A percentile compares a stretch with the other conserved stretches of the same genome.
Conservation (phyloP, 352 stramenopile species). For the Phytophthora palmivora region DNA sequence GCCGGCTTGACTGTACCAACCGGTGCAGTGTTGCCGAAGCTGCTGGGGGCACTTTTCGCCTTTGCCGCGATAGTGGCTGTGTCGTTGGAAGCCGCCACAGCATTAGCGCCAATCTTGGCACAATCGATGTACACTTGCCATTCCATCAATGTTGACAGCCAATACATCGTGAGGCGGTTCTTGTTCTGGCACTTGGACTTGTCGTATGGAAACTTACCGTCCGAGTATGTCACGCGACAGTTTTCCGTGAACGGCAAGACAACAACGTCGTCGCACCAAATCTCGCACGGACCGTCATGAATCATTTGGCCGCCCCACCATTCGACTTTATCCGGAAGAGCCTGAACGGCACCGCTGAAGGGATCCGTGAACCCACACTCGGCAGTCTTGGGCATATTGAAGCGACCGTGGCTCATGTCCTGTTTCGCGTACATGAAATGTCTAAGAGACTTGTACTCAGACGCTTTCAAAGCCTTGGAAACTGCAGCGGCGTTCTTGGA, state of each 20-base stretch:
- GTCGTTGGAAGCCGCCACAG: too few species aligned
- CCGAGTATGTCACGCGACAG: slow-evolving; percentile 38
- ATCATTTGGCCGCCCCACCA: slow-evolving; percentile 45
- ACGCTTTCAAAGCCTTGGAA: slow-evolving; percentile 10
- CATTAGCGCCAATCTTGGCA: too few species aligned
- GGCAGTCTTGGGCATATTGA: slow-evolving; percentile 26
- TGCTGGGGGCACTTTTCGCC: neutral
- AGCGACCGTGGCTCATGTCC: slow-evolving; percentile 24
- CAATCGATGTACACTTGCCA: slow-evolving; percentile 16
- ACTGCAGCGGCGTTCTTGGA: slow-evolving; percentile 20
- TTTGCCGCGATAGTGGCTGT: neutral
- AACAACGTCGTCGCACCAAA: slow-evolving; percentile 54
- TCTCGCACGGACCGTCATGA: slow-evolving; percentile 51
- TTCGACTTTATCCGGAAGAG: slow-evolving; percentile 37
- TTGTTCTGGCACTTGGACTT: slow-evolving; percentile 41
- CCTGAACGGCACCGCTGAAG: slow-evolving; percentile 20
- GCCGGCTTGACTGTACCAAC: too few species aligned
- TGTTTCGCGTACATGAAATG: slow-evolving; percentile 24
- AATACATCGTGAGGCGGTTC: slow-evolving; percentile 46
- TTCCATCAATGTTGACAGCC: slow-evolving; percentile 34
- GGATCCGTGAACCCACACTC: slow-evolving; percentile 44
- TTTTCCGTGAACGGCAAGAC: slow-evolving; percentile 45
- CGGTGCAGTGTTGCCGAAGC: too few species aligned
- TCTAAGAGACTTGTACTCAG: slow-evolving; percentile 21
- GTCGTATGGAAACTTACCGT: slow-evolving; percentile 37